Base-by-base conservation (phyloP, 176 grass and related monocot genomes). In the Dendrocalamus sinicus region DNA sequence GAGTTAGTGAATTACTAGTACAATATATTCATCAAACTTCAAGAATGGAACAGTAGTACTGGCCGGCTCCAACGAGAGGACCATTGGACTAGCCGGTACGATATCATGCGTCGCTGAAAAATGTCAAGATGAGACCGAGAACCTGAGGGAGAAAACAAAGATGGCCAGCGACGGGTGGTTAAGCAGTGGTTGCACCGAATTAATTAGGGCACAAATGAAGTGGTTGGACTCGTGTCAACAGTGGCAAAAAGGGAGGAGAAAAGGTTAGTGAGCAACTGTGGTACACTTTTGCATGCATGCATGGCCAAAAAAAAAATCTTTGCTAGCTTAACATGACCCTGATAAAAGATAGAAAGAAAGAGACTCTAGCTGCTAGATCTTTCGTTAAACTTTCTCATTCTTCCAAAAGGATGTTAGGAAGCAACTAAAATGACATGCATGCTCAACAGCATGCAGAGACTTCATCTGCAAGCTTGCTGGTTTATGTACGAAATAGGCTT, bases 111-210 rank as follows among this genome's bases (percentile, higher is more conserved):
- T 86, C 64, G 65, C 73, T 75, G 77, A 69, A 43, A 52, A 70
- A 76, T 37, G 19, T 82, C 87, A 68, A 80, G 75, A 58, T 44
- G 60, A 35, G 65, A 79, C 23, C 40, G 72, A 79, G 76, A 53
- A 79, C 54, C 26, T 6, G 19, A 54, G 20, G 19, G 11, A 59
- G 50, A 6, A 13, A 39, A 51, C 3, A 11, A 69, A 58, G 57
- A 75, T 53, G 88, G 64, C 58, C 32, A 76, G 63, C 70, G 40
- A 76, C 48, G 55, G 78, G 78, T 76, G 88, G 57, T 86, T 90
- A 70, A 52, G 73, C 37, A 59, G 89, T 76, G 7, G 83, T 67
- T 84, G 60, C 83, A 84, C 83, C 72, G 1, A 76, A 76, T 76
- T 82, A 32, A 82, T 72, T 12, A 59, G 67, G 35, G 15, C 8